These are phyloP conservation scores for Euphorbia lathyris DNA, from an alignment of 345 rosid genomes.

Conservation along the genomic window DNA sequence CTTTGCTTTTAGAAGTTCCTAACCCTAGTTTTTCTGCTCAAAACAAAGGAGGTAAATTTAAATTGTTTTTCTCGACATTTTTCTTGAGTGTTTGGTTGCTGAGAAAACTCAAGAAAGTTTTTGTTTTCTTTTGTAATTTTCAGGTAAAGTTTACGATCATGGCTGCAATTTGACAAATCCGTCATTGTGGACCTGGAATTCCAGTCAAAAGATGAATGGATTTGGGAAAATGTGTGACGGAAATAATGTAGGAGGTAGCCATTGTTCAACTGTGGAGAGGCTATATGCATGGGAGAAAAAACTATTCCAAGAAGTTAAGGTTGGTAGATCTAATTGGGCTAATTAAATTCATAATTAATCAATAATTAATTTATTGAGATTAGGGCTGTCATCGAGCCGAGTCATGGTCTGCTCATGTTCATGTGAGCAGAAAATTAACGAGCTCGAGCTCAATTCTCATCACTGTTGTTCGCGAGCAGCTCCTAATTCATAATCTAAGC, in stretches of 20 bases:
- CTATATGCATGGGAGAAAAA: constrained; percentile 97
- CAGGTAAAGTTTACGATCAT: constrained; percentile 56
- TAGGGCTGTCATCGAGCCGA: too few species aligned
- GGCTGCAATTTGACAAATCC: constrained; percentile 60
- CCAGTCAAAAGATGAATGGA: constrained; percentile 49
- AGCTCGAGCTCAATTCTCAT: too few species aligned
- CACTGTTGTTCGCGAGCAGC: too few species aligned
- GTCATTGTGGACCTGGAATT: constrained; percentile 69
- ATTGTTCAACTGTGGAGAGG: constrained; percentile 81
- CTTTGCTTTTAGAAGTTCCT: constrained; percentile 63
- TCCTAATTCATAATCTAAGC: too few species aligned
- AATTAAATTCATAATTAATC: background rate
- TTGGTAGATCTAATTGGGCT: constrained; percentile 10
- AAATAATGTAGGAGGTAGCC: constrained; percentile 37
- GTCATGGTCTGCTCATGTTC: too few species aligned
- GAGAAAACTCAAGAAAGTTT: background rate
- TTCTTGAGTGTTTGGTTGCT: constrained; percentile 8
- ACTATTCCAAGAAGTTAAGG: constrained; percentile 89
- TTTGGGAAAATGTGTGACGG: constrained; percentile 35
- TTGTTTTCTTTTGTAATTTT: background rate
- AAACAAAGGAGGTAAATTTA: constrained; percentile 52
- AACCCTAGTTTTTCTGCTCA: constrained; percentile 42
- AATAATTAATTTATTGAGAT: background rate
- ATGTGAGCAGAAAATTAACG: too few species aligned
- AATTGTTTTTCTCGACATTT: background rate